Conservation (phyloP, 495 filamentous ascomycete species). For the Penicillium flavigenum region DNA sequence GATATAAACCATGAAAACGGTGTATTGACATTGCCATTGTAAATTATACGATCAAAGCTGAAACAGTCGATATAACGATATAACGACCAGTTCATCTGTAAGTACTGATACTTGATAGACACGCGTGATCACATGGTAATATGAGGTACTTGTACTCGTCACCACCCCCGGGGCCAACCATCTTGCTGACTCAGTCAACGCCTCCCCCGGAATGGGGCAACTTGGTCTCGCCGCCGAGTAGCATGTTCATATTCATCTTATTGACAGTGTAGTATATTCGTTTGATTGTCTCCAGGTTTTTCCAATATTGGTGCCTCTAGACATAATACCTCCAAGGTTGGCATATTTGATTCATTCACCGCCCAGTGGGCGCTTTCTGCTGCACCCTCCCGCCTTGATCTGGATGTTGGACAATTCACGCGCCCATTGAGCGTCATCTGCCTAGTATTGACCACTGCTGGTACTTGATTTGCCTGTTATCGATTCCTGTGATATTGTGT, state of each 20-base stretch:
- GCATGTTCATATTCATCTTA: not conserved
- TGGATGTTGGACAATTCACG: slow-evolving; percentile 15
- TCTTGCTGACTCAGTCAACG: slow-evolving; percentile 23
- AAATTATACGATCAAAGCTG: not conserved
- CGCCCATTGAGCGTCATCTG: slow-evolving; percentile 10
- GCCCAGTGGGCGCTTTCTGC: slow-evolving; percentile 12
- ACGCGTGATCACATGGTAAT: not conserved
- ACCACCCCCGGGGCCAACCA: not conserved
- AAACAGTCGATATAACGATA: no score
- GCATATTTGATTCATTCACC: slow-evolving; percentile 3
- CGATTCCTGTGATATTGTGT: not conserved
- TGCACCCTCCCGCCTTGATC: slow-evolving; percentile 6
- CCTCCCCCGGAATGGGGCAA: not conserved
- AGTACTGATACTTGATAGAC: not conserved
- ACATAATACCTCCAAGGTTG: not conserved
- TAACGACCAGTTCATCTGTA: not conserved
- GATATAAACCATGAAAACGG: not conserved
- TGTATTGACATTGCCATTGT: not conserved
- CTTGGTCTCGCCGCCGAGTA: slow-evolving; percentile 1
- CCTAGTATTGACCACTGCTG: slow-evolving; percentile 3
- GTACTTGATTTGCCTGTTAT: slow-evolving; percentile 7
- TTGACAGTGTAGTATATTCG: not conserved
- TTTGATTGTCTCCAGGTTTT: not conserved
- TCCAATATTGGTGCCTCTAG: not conserved
- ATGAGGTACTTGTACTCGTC: not conserved